Evolutionary conservation across 768 basidiomycete genomes (phyloP).

Genomic region (Ramaria sp.): DNA sequence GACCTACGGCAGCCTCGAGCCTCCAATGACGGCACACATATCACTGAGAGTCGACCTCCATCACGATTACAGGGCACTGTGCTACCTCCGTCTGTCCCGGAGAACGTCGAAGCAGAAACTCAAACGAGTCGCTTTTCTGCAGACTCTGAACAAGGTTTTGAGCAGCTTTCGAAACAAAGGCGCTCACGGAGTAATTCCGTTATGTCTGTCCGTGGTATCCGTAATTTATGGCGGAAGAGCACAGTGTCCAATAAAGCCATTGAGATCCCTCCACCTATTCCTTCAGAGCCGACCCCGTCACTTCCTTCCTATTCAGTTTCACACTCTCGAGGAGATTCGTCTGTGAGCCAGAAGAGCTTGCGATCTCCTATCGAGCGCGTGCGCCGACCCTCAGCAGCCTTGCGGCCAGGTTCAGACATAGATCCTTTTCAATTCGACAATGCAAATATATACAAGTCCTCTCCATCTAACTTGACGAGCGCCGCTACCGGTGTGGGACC

Average conservation of each 20-base stretch:
- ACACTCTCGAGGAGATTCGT: slow-evolving; percentile 3
- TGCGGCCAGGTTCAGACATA: slow-evolving; percentile 20
- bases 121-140: slow-evolving; percentile 62
- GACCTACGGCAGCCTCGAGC: slow-evolving; percentile 36
- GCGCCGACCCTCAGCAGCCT: slow-evolving; percentile 18
- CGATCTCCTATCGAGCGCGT: slow-evolving; percentile 24
- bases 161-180: slow-evolving; percentile 21
- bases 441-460: slow-evolving; percentile 7
- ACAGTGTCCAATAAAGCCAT: background rate
- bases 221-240: slow-evolving; percentile 11
- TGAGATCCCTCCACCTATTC: slow-evolving; percentile 1
- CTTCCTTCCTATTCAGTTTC: slow-evolving; percentile 11
- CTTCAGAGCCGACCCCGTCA: background rate
- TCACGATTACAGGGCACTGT: slow-evolving; percentile 19
- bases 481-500: background rate
- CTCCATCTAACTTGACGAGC: background rate
- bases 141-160: slow-evolving; percentile 42
- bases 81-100: slow-evolving; percentile 23
- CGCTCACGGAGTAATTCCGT: slow-evolving; percentile 36
- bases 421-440: slow-evolving; percentile 52
- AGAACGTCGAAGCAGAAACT: slow-evolving; percentile 17
- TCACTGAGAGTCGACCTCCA: slow-evolving; percentile 16
- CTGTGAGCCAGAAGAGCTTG: slow-evolving; percentile 12
- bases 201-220: slow-evolving; percentile 38
- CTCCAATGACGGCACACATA: background rate